Percentiles rank a stretch among this genome's conserved stretches.
Evolutionary conservation across 495 filamentous ascomycete genomes (phyloP).

Genomic region (Neurospora cerealis): DNA sequence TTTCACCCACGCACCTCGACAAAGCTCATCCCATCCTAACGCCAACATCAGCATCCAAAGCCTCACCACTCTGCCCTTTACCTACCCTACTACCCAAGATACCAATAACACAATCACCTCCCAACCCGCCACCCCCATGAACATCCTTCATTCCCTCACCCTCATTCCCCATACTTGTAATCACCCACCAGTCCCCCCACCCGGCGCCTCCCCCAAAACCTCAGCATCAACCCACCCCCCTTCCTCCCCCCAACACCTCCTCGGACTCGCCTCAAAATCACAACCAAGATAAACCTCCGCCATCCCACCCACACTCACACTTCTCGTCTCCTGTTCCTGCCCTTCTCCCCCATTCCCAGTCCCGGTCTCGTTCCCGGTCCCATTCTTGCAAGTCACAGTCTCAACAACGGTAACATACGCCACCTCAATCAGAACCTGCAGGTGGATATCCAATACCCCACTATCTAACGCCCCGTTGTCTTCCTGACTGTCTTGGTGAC

Average conservation of each 20-base stretch:
- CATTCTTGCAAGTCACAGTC: neutral
- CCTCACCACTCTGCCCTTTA: too few relatives aligned
- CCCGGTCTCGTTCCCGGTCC: too few relatives aligned
- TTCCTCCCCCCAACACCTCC: neutral
- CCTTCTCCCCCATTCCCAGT: neutral
- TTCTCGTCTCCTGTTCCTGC: neutral
- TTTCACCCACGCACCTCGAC: neutral
- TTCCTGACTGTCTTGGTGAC: too few relatives aligned
- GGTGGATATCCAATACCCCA: neutral
- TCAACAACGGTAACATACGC: neutral
- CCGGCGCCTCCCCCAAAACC: neutral
- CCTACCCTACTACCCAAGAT: too few relatives aligned
- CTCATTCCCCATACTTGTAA: too few relatives aligned
- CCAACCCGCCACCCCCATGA: too few relatives aligned
- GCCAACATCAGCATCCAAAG: neutral
- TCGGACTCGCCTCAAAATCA: neutral
- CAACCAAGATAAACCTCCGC: neutral
- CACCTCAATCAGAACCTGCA: neutral
- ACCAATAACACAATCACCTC: too few relatives aligned
- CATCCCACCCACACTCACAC: neutral
- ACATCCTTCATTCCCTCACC: too few relatives aligned
- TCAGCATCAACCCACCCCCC: neutral
- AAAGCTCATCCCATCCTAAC: neutral
- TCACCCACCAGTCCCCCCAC: neutral
- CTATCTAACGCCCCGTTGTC: neutral